A percentile compares a stretch with the other conserved stretches of the same genome.
phyloP scores from a whole-genome alignment of 257 asterid species.

The Eucommia ulmoides region DNA sequence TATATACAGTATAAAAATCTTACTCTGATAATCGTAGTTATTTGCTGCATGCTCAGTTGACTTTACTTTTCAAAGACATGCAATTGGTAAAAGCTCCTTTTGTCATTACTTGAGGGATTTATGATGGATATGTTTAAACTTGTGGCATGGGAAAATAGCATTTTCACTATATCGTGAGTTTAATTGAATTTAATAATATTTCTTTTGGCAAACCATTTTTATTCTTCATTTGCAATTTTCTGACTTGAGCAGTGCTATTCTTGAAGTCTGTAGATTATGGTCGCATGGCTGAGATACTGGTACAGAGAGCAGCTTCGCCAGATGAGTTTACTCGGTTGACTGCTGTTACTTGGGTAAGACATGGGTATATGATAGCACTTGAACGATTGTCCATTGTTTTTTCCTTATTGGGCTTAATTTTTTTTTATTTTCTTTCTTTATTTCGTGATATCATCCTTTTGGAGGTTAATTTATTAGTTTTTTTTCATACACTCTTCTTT shows the following conservation, averaged over 20 bases:
- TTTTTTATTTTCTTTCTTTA: no score
- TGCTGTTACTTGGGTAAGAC: background rate
- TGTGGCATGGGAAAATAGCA: background rate
- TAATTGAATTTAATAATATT: no score
- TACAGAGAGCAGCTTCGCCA: background rate
- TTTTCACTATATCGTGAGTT: background rate
- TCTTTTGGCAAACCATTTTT: no score
- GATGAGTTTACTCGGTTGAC: background rate
- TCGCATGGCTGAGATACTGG: background rate
- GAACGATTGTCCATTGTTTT: no score
- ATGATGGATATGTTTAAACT: background rate
- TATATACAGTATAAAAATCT: constrained; percentile 7
- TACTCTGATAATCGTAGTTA: background rate
- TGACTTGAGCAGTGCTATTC: background rate
- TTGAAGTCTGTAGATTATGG: background rate
- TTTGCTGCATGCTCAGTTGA: background rate
- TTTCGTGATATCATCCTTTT: no score
- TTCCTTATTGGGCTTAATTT: no score
- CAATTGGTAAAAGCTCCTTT: background rate
- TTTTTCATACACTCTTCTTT: no score
- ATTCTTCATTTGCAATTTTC: background rate
- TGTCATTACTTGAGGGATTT: background rate
- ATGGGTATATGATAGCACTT: no score
- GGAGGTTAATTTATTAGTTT: no score
- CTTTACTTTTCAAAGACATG: background rate